Conservation (phyloP, 2,329 filamentous ascomycete genomes). For the Xylaria arbuscula region DNA sequence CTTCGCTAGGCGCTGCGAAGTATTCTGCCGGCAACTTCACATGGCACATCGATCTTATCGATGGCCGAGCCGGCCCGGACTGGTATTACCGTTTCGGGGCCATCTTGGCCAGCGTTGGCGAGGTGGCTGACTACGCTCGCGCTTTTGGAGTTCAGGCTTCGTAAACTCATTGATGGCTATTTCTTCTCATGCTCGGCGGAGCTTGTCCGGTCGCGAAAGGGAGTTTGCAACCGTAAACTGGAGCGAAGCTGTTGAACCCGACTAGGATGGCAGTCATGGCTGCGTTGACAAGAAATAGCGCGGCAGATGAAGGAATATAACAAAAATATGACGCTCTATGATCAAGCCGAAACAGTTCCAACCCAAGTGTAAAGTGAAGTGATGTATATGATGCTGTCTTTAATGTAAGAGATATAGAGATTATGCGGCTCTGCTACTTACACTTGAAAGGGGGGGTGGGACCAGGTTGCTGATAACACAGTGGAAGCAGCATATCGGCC, state of each 20-base stretch:
- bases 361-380: neutral
- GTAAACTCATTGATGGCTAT: neutral
- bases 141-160: conserved; percentile 24
- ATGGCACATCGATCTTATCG: conserved; percentile 31
- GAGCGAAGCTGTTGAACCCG: neutral
- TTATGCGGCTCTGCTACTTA: too few species aligned
- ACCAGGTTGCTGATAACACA: too few species aligned
- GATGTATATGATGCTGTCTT: neutral
- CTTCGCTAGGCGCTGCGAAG: conserved; percentile 25
- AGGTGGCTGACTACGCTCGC: conserved; percentile 30
- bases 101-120: conserved; percentile 22
- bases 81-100: conserved; percentile 34
- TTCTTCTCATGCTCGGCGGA: neutral
- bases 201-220: neutral
- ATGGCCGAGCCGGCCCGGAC: conserved; percentile 17
- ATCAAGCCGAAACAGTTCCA: neutral
- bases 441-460: too few species aligned
- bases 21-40: conserved; percentile 23
- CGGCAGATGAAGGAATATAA: neutral
- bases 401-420: too few species aligned
- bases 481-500: too few species aligned
- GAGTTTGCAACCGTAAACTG: neutral
- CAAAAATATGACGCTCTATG: neutral
- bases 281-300: neutral
- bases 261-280: neutral